Base-by-base conservation (phyloP, 768 basidiomycete species). In the Suillus clintonianus region DNA sequence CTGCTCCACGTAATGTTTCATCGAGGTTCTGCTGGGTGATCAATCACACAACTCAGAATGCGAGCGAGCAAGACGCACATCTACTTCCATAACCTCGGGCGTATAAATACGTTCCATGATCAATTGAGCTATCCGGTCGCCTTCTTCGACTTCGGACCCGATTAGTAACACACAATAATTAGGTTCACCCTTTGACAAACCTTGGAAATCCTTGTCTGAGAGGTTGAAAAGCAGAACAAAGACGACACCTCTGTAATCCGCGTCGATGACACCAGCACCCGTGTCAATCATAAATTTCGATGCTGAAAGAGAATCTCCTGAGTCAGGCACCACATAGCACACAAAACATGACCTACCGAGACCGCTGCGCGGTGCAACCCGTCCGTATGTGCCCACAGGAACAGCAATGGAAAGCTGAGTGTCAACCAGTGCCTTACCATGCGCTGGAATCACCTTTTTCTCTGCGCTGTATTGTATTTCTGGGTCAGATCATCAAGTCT, bases 231-330 rank as follows among this genome's bases (percentile, higher is more conserved):
- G 82, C 34, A 99, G 82, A 41, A 99, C 93, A 71, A 90, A 95
- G 53, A 99, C 86, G 14, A 88, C 81, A 24, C 97, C 97, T 60
- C 97, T 85, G 77, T 99, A 99, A 75, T 99, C 97, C 8, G 94
- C 93, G 67, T 99, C 97, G 58, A 99, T 86, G 8, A 99, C 97
- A 24, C 97, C 97, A 13, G 97, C 97, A 2, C 97, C 97, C 0
- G 97, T 99, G 72, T 96, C 93, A 63, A 99, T 98, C 88, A 94
- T 95, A 76, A 94, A 95, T 74, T 99, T 99, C 17, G 92, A 92
- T 22, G 97, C 97, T 97, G 66, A 19, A 65, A 41, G 48, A 51
- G 22, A 47, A 34, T 17, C 64, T 34, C 55, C 32, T 60, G 27
- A 19, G 59, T 32, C 60, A 9, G 57, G 55, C 47, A 42, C 39